A percentile compares a stretch with the other conserved stretches of the same genome.
These are phyloP conservation scores for Pluteus cervinus DNA, from an alignment of 768 basidiomycete species.

Conservation along the genomic window DNA sequence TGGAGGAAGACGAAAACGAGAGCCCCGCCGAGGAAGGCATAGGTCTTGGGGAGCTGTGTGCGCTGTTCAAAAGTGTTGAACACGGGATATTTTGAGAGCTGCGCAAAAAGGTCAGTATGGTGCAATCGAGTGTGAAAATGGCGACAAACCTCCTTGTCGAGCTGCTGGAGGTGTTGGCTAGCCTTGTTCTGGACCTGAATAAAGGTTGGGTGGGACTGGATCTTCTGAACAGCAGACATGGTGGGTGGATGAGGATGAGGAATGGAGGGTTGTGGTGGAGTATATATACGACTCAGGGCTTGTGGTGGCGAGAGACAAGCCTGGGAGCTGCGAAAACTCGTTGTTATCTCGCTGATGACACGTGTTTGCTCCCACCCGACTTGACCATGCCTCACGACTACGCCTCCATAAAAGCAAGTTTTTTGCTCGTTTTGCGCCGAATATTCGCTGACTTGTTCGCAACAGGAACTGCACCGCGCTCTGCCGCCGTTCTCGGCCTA, in stretches of 20 bases:
- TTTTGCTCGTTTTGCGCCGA: too few relatives aligned
- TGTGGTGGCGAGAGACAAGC: slow-evolving; percentile 10
- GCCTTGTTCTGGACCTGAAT: slow-evolving; percentile 81
- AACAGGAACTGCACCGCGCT: slow-evolving; percentile 54
- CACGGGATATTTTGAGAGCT: slow-evolving; percentile 84
- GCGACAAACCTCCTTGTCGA: slow-evolving; percentile 89
- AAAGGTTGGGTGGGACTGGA: slow-evolving; percentile 85
- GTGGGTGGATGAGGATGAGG: slow-evolving; percentile 19
- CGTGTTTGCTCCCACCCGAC: slow-evolving; percentile 44
- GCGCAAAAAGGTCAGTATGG: slow-evolving; percentile 9
- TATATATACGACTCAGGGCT: slow-evolving; percentile 18
- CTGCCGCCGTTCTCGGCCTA: slow-evolving; percentile 68
- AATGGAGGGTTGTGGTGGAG: slow-evolving; percentile 17
- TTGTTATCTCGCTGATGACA: slow-evolving; percentile 54
- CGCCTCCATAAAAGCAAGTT: slow-evolving; percentile 43
- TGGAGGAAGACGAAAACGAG: slow-evolving; percentile 67
- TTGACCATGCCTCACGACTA: slow-evolving; percentile 53
- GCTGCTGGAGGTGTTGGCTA: slow-evolving; percentile 74
- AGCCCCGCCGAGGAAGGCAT: slow-evolving; percentile 72
- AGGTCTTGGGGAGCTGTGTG: slow-evolving; percentile 91
- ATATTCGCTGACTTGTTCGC: slow-evolving; percentile 6
- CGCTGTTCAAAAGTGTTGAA: slow-evolving; percentile 81
- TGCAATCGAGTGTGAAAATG: slow-evolving; percentile 1
- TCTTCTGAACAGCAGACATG: slow-evolving; percentile 78
- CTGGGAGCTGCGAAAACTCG: slow-evolving; percentile 7